These are phyloP conservation scores for Flaveria trinervia DNA, from an alignment of 129 eudicot species.

Conservation along the genomic window DNA sequence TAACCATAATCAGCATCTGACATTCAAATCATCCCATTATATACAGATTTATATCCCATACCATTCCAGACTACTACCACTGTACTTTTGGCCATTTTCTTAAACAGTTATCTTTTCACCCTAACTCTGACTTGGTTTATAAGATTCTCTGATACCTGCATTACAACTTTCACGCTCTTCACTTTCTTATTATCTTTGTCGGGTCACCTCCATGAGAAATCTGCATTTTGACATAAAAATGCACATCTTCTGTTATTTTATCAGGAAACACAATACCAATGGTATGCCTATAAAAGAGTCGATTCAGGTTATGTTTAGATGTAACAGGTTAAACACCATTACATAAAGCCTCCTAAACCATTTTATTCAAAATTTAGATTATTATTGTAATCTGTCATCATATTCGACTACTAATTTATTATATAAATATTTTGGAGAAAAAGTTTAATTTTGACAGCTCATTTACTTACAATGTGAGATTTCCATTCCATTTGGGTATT, in stretches of 20 bases:
- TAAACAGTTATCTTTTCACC: slow-evolving; percentile 19
- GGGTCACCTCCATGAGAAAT: slow-evolving; percentile 48
- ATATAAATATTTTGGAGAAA: background rate
- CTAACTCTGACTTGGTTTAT: slow-evolving; percentile 26
- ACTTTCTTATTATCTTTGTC: slow-evolving; percentile 27
- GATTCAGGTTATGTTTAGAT: background rate
- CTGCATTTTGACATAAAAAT: slow-evolving; percentile 40
- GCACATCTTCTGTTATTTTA: background rate
- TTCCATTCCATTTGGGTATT: slow-evolving; percentile 74
- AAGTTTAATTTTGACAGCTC: background rate
- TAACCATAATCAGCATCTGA: background rate
- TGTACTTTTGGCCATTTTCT: background rate
- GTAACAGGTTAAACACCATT: background rate
- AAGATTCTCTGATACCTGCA: slow-evolving; percentile 13
- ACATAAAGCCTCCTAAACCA: background rate
- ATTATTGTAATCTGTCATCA: background rate
- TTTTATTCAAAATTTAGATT: background rate
- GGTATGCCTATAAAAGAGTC: slow-evolving; percentile 5
- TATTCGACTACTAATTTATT: background rate
- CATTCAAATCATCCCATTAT: slow-evolving; percentile 16
- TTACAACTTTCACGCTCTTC: slow-evolving; percentile 29
- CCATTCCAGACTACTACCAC: slow-evolving; percentile 19
- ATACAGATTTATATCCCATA: slow-evolving; percentile 20
- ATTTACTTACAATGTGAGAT: slow-evolving; percentile 75
- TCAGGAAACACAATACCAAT: too few relatives aligned